Base-by-base conservation (phyloP, 257 asterid species). In the Verbena officinalis region DNA sequence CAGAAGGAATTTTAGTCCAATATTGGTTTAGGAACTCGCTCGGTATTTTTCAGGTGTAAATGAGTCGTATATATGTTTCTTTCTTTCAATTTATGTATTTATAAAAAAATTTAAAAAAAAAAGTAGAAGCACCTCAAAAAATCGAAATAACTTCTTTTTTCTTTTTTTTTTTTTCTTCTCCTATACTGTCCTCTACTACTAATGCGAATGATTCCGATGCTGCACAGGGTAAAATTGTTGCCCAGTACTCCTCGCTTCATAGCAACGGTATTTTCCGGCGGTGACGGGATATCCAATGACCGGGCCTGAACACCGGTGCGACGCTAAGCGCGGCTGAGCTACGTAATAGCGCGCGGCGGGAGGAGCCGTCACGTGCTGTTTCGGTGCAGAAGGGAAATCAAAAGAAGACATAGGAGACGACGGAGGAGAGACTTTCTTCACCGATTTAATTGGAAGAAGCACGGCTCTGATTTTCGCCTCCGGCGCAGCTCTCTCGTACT, bases 401-500 rank as follows among this genome's bases (percentile, higher is more conserved):
- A 83, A 75, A 30, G 80, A 83, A 55, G 91, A 76, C 69, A 81
- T 61, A n/a, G 95, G 97, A 27, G 95, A 82, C 14, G 85, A 64
- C 63, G 95, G 95, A 53, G 78, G 84, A 1, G 91, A 81, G 8
- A 63, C 55, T 64, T 85, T 85, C 78, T 86, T 87, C 62, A 15
- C 45, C 39, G 81, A 65, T 22, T 73, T 63, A 15, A 70, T 39
- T 33, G 97, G 94, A 9, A 66, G 75, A 22, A 93, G 78, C 11
- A 93, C 75, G 0, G 97, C 99, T 51, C 86, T 76, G 65, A 93
- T 78, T 77, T 93, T 81, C 79, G 62, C 65, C 13, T 77, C 96
- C 59, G 80, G 70, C 45, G 84, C 64, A 5, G 53, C 78, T 31
- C 84, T 78, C 23, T 79, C 91, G 77, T 94, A 94, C 69, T 90